Conservation (phyloP, 352 stramenopile genomes). For the Pythium biforme region DNA sequence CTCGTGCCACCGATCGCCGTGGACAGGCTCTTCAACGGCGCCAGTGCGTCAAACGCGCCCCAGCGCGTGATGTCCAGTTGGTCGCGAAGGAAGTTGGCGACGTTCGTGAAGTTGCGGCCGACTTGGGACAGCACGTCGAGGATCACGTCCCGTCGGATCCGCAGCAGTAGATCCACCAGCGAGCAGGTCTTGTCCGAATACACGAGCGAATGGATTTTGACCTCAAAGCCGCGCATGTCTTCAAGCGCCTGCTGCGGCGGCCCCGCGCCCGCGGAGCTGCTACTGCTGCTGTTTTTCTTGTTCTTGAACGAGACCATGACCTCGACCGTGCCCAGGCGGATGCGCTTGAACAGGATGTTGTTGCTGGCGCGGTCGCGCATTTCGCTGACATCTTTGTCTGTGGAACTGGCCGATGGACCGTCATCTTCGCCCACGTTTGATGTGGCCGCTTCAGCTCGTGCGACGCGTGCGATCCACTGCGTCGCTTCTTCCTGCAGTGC, state of each 20-base stretch:
- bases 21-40: slow-evolving; percentile 53
- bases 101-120: slow-evolving; percentile 85
- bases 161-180: slow-evolving; percentile 63
- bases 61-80: slow-evolving; percentile 72
- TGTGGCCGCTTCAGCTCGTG: slow-evolving; percentile 15
- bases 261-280: slow-evolving; percentile 14
- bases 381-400: slow-evolving; percentile 32
- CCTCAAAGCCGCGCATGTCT: slow-evolving; percentile 82
- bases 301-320: slow-evolving; percentile 83
- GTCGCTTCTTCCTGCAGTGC: slow-evolving; percentile 44
- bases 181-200: slow-evolving; percentile 88
- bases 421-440: not conserved
- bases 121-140: slow-evolving; percentile 84
- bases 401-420: not conserved
- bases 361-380: slow-evolving; percentile 45
- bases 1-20: slow-evolving; percentile 28
- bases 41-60: slow-evolving; percentile 64
- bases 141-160: slow-evolving; percentile 77
- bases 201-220: slow-evolving; percentile 84
- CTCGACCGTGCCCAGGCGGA: slow-evolving; percentile 73
- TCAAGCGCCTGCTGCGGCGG: slow-evolving; percentile 55
- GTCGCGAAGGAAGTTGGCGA: slow-evolving; percentile 77
- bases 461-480: slow-evolving; percentile 38
- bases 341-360: slow-evolving; percentile 78
- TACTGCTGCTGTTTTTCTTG: too few species aligned